Evolutionary conservation across 257 asterid species (phyloP).

Genomic region (Solanum acaule): DNA sequence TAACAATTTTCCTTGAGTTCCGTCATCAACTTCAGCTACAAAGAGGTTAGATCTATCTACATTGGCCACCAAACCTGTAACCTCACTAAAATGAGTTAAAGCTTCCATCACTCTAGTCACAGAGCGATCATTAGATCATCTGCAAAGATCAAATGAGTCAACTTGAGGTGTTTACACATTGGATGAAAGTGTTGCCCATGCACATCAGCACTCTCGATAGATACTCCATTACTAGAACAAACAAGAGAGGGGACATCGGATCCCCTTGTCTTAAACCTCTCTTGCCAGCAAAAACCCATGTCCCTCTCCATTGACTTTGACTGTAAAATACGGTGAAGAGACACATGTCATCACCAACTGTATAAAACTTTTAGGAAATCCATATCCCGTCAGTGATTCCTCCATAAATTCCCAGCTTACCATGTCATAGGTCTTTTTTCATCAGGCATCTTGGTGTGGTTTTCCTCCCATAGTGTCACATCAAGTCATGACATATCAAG

Average conservation of each 20-base stretch:
- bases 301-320: neutral
- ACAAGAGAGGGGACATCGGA: neutral
- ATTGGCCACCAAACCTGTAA: neutral
- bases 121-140: neutral
- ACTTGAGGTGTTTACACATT: neutral
- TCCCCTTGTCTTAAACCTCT: neutral
- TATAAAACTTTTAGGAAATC: too few relatives aligned
- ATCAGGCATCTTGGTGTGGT: too few relatives aligned
- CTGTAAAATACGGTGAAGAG: neutral
- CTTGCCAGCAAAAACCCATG: neutral
- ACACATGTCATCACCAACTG: too few relatives aligned
- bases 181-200: neutral
- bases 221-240: neutral
- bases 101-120: neutral
- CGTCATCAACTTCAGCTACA: neutral
- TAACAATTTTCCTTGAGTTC: neutral
- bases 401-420: neutral
- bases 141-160: neutral
- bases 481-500: neutral
- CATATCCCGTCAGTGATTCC: neutral
- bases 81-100: neutral
- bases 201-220: too few relatives aligned
- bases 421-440: neutral
- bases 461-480: too few relatives aligned
- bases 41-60: neutral